Percentiles rank a stretch among this genome's conserved stretches.
Evolutionary conservation across 75 land plant genomes (phyloP).

Genomic region (Cupressus sempervirens): DNA sequence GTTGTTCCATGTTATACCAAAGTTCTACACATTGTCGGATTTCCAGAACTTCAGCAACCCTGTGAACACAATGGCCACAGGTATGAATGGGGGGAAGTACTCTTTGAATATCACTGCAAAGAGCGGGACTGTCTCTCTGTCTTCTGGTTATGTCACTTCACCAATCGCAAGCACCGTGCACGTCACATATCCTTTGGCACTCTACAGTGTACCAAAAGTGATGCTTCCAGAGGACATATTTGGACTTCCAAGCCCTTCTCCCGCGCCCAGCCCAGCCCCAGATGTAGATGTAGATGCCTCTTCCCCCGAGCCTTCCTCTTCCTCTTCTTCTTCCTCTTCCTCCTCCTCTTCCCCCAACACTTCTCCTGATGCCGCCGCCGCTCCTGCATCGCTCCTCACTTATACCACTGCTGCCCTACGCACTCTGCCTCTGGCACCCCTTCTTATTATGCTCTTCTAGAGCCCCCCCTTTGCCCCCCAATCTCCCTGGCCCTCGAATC

Average conservation of each 20-base stretch:
- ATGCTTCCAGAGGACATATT: slow-evolving; percentile 60
- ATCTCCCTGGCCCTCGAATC: background rate
- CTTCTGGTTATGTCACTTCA: slow-evolving; percentile 39
- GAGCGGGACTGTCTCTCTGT: slow-evolving; percentile 32
- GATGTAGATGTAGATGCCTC: slow-evolving; percentile 8
- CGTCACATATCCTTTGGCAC: slow-evolving; percentile 49
- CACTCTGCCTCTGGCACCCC: background rate
- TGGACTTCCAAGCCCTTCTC: slow-evolving; percentile 29
- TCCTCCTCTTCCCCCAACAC: background rate
- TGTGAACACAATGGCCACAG: slow-evolving; percentile 33
- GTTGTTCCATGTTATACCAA: slow-evolving; percentile 48
- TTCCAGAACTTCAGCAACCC: slow-evolving; percentile 59
- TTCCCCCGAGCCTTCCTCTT: background rate
- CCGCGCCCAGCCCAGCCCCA: slow-evolving; percentile 40
- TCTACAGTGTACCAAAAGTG: slow-evolving; percentile 45
- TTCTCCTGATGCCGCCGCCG: background rate
- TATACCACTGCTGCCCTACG: background rate
- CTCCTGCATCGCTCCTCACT: background rate
- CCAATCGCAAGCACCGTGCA: slow-evolving; percentile 51
- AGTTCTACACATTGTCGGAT: slow-evolving; percentile 50
- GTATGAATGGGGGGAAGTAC: slow-evolving; percentile 35
- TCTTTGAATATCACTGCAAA: slow-evolving; percentile 42
- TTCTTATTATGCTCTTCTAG: background rate
- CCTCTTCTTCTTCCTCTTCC: background rate
- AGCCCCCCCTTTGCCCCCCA: too few relatives aligned